Evolutionary conservation across 2,329 filamentous ascomycete genomes (phyloP), one percentile per base, ranked within the genome.

Genomic region (Stemphylium lycopersici): DNA sequence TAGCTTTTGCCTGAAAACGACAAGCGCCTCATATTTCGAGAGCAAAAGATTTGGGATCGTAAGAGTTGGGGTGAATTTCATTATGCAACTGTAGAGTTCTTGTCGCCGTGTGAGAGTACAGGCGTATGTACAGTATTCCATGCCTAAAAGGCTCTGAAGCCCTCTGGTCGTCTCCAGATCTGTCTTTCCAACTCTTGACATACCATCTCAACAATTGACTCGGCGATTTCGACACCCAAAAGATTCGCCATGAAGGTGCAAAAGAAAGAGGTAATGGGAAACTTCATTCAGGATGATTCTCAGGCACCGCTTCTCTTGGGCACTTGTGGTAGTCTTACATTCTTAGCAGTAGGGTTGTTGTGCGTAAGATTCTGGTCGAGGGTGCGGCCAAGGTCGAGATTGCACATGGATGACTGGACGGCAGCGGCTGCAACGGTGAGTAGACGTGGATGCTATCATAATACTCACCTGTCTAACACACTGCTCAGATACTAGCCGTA

Each of bases 321-420:
- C 1, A n/a, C 65, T 5, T 58, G 58, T 13, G 64, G 66, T 4
- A 48, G 54, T 3, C 45, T 70, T 4, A 34, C 67, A 2, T 44
- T 63, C 34, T 48, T 68, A 8, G 59, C 59, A 0, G 52, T 66
- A 8, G 13, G 36, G 10, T 48, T 70, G 4, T 58, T 70, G 6
- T 24, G 39, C 16, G 65, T 64, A 42, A 51, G 66, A 15, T 29
- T 68, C 4, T 68, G 64, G 66, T 64, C 61, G 4, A 47, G 67
- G 18, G 3, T 60, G 0, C 44, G 54, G 3, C 58, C 63, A 1
- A 45, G 46, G 4, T 48, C 32, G 8, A 46, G 52, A 3, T 41
- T 70, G 15, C 54, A 62, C 40, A 29, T 52, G 18, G 67, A 68
- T 36, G 66, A 69, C 46, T 68, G 63, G 62, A 62, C 60, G 7